These are phyloP conservation scores for Capronia coronata DNA, from an alignment of 2,329 filamentous ascomycete species.

Conservation along the genomic window DNA sequence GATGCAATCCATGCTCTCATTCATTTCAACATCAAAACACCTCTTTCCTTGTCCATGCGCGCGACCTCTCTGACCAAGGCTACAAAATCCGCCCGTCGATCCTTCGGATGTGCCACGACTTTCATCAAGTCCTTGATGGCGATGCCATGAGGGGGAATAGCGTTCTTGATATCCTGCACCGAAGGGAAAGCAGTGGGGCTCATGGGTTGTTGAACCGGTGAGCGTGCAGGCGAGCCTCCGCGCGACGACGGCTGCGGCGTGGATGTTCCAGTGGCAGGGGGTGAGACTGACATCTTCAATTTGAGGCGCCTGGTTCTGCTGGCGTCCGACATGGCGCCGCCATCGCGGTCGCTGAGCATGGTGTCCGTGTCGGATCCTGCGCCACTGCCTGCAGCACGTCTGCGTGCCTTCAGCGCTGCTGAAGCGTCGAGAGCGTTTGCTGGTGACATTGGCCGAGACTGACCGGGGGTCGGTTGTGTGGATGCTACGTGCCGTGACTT, in stretches of 20 bases:
- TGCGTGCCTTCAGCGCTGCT: constrained; percentile 8
- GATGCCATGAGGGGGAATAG: constrained; percentile 43
- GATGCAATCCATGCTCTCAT: too few species aligned
- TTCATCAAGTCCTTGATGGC: constrained; percentile 40
- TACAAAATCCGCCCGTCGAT: constrained; percentile 16
- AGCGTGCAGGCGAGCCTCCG: constrained; percentile 55
- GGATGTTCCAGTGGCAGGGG: constrained; percentile 24
- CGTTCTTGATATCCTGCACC: constrained; percentile 42
- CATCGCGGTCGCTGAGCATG: constrained; percentile 18
- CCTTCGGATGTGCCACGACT: constrained; percentile 18
- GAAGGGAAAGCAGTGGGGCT: constrained; percentile 35
- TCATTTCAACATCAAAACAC: constrained; percentile 19
- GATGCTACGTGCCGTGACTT: constrained; percentile 58
- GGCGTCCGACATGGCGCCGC: constrained; percentile 25
- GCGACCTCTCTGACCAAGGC: constrained; percentile 18
- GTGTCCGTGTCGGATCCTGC: constrained; percentile 26
- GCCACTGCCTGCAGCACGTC: constrained; percentile 9
- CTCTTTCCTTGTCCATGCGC: constrained; percentile 18
- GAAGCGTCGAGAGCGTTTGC: constrained; percentile 16
- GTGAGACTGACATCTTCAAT: constrained; percentile 28
- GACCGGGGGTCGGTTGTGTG: constrained; percentile 43
- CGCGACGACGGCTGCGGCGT: constrained; percentile 42
- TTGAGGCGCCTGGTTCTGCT: constrained; percentile 20
- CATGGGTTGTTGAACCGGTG: background rate
- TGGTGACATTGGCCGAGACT: constrained; percentile 26